These are phyloP conservation scores for Hibiscus mutabilis DNA, from an alignment of 345 rosid species.

Conservation along the genomic window DNA sequence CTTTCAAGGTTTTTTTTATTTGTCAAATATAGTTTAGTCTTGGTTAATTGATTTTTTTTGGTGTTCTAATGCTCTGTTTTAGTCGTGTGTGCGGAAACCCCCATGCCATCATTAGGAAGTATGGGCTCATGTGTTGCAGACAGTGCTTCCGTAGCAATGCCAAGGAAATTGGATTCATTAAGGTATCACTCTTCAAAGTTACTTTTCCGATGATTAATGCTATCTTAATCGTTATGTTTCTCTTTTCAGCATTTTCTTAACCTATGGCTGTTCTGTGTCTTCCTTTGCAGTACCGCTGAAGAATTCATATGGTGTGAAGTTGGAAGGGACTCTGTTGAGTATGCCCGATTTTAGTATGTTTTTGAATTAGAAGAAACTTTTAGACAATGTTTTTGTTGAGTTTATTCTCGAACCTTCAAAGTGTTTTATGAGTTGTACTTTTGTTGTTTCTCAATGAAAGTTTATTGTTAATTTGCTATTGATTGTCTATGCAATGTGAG, in stretches of 20 bases:
- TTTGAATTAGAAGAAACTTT: background rate
- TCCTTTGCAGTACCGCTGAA: conserved; percentile 8
- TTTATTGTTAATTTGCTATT: background rate
- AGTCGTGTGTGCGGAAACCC: conserved; percentile 39
- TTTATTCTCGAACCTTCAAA: background rate
- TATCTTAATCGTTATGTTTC: background rate
- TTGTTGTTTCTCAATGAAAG: background rate
- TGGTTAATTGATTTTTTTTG: background rate
- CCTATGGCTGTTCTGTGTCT: background rate
- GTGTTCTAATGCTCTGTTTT: background rate
- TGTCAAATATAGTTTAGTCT: background rate
- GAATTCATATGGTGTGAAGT: background rate
- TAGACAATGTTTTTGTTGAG: background rate
- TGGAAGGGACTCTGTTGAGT: background rate
- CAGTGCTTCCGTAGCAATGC: conserved; percentile 36
- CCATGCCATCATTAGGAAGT: conserved; percentile 34
- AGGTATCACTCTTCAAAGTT: background rate
- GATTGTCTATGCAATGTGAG: background rate
- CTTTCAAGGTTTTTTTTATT: no score
- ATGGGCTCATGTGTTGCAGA: conserved; percentile 32
- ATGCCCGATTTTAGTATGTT: background rate
- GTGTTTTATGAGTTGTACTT: background rate
- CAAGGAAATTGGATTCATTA: conserved; percentile 19
- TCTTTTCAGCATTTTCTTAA: background rate
- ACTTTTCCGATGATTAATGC: background rate